These are phyloP conservation scores for Exophiala sideris DNA, from an alignment of 2,329 filamentous ascomycete species.

Conservation along the genomic window DNA sequence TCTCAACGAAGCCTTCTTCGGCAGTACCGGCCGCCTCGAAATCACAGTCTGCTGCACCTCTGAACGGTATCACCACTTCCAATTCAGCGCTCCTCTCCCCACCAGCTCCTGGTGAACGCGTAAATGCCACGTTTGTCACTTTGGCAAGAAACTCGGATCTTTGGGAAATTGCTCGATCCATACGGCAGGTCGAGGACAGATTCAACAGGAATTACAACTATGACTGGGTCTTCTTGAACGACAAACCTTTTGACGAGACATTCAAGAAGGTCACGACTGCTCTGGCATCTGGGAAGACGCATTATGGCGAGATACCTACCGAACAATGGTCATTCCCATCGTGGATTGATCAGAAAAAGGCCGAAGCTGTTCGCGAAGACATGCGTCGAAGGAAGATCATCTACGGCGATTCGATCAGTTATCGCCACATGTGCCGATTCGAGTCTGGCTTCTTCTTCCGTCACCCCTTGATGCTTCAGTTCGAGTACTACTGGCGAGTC, in stretches of 20 bases:
- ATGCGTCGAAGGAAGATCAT: slow-evolving; percentile 96
- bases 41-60: slow-evolving; percentile 29
- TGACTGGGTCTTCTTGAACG: slow-evolving; percentile 99
- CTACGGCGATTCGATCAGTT: slow-evolving; percentile 94
- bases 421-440: slow-evolving; percentile 99
- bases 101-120: slow-evolving; percentile 65
- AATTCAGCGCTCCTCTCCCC: slow-evolving; percentile 29
- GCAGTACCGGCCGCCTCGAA: slow-evolving; percentile 19
- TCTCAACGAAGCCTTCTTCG: slow-evolving; percentile 14
- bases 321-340: slow-evolving; percentile 98
- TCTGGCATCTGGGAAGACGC: slow-evolving; percentile 86
- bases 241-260: slow-evolving; percentile 84
- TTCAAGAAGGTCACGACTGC: slow-evolving; percentile 91
- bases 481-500: slow-evolving; percentile 99
- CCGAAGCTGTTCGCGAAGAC: slow-evolving; percentile 82
- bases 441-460: slow-evolving; percentile 99
- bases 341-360: slow-evolving; percentile 93
- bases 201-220: slow-evolving; percentile 98
- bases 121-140: slow-evolving; percentile 97
- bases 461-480: slow-evolving; percentile 87
- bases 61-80: slow-evolving; percentile 15
- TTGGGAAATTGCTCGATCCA: slow-evolving; percentile 95
- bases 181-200: slow-evolving; percentile 93
- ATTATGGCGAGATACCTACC: slow-evolving; percentile 82
- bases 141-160: slow-evolving; percentile 89